These are phyloP conservation scores for Sporothrix brunneoviolacea DNA, from an alignment of 2,329 filamentous ascomycete species.

Conservation along the genomic window DNA sequence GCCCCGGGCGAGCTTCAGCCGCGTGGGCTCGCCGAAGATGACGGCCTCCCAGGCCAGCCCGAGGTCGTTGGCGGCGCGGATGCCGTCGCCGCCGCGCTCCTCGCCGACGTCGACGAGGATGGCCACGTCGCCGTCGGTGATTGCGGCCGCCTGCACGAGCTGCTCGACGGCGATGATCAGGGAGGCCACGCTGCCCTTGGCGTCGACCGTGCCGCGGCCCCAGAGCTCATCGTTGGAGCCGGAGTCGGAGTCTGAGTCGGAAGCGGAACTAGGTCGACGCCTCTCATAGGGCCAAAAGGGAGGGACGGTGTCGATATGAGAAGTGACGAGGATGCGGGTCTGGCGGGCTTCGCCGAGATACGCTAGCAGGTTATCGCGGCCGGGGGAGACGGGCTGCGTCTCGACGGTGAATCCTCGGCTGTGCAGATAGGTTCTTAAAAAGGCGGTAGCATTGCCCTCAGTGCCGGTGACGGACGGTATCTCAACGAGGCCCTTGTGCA, in stretches of 20 bases:
- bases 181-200: slow-evolving; percentile 5
- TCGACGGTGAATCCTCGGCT: no score
- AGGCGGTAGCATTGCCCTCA: no score
- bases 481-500: no score
- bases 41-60: not conserved
- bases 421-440: no score
- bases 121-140: not conserved
- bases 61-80: not conserved
- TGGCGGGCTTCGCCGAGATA: no score
- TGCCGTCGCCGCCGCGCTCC: slow-evolving; percentile 6
- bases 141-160: not conserved
- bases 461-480: no score
- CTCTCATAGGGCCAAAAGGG: not conserved
- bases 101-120: slow-evolving; percentile 8
- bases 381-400: no score
- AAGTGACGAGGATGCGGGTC: not conserved
- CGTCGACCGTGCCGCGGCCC: slow-evolving; percentile 8
- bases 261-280: not conserved
- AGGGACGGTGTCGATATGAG: slow-evolving; percentile 8
- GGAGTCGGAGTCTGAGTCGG: no score
- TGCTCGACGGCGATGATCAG: not conserved
- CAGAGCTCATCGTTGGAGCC: not conserved
- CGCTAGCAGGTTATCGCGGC: no score
- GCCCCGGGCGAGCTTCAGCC: slow-evolving; percentile 1
- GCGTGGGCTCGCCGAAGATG: slow-evolving; percentile 9